Evolutionary conservation across 352 stramenopile genomes (phyloP).

Genomic region (Phytopythium oedochilum): DNA sequence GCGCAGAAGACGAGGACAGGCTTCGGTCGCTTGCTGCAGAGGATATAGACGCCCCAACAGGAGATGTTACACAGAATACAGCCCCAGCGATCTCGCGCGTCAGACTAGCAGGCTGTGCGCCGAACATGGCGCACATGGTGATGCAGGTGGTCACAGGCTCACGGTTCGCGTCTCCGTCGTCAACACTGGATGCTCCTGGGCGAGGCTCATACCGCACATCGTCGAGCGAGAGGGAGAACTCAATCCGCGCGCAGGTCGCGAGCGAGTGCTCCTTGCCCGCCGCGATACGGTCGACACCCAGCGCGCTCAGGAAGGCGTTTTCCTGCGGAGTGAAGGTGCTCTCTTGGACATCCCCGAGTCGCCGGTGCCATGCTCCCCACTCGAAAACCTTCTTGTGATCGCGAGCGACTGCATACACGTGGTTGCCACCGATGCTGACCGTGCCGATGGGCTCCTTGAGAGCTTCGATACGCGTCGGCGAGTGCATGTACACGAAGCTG

Average conservation of each 20-base stretch:
- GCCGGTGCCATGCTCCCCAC: slow-evolving; percentile 62
- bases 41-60: neutral
- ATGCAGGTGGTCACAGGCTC: slow-evolving; percentile 19
- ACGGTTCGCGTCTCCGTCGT: slow-evolving; percentile 12
- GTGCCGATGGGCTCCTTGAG: slow-evolving; percentile 52
- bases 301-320: slow-evolving; percentile 35
- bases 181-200: neutral
- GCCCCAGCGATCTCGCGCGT: slow-evolving; percentile 32
- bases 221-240: slow-evolving; percentile 40
- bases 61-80: slow-evolving; percentile 15
- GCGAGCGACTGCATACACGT: slow-evolving; percentile 52
- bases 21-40: neutral
- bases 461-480: slow-evolving; percentile 45
- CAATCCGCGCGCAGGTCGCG: slow-evolving; percentile 37
- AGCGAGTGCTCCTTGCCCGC: slow-evolving; percentile 58
- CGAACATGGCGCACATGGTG: slow-evolving; percentile 50
- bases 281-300: slow-evolving; percentile 45
- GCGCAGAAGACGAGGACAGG: slow-evolving; percentile 10
- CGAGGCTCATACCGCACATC: slow-evolving; percentile 19
- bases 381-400: slow-evolving; percentile 51
- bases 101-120: slow-evolving; percentile 34
- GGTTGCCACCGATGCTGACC: slow-evolving; percentile 59
- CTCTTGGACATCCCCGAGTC: slow-evolving; percentile 41
- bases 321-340: slow-evolving; percentile 42
- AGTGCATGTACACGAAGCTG: slow-evolving; percentile 74